These are phyloP conservation scores for Xerocomus brunneocitrinus DNA, from an alignment of 768 basidiomycete genomes.

Conservation along the genomic window DNA sequence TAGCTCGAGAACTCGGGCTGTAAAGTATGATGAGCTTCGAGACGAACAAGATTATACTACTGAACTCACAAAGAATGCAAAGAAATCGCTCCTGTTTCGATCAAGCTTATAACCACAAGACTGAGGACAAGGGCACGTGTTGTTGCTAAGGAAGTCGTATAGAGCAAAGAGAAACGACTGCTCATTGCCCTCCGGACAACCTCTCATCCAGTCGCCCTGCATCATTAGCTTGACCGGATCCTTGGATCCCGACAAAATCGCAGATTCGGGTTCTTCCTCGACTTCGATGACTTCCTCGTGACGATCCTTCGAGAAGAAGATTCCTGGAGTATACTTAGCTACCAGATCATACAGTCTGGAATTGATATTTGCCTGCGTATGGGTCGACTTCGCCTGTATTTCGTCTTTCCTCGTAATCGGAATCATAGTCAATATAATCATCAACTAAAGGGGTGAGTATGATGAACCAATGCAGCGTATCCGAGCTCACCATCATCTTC, in stretches of 20 bases:
- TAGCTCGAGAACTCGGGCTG: constrained; percentile 74
- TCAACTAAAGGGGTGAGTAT: constrained; percentile 34
- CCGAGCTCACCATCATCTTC: constrained; percentile 47
- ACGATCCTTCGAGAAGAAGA: constrained; percentile 94
- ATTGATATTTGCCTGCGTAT: constrained; percentile 61
- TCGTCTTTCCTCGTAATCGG: constrained; percentile 57
- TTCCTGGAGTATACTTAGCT: constrained; percentile 43
- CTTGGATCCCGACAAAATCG: constrained; percentile 37
- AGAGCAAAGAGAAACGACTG: constrained; percentile 85
- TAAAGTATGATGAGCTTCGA: constrained; percentile 9
- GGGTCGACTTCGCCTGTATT: constrained; percentile 70
- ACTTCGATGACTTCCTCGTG: constrained; percentile 90
- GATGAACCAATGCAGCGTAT: neutral
- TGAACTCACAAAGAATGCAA: constrained; percentile 71
- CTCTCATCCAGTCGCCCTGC: constrained; percentile 95
- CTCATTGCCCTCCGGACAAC: constrained; percentile 90
- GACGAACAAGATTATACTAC: neutral
- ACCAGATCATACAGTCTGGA: neutral
- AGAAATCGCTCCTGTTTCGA: constrained; percentile 75
- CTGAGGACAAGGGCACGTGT: constrained; percentile 65
- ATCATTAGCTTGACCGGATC: constrained; percentile 66
- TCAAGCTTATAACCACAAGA: constrained; percentile 61
- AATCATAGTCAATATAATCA: constrained; percentile 78
- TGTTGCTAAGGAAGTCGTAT: constrained; percentile 67
- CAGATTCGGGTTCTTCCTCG: constrained; percentile 67